Conservation (phyloP, 1,284 basidiomycete species). For the Fomitopsis palustris region DNA sequence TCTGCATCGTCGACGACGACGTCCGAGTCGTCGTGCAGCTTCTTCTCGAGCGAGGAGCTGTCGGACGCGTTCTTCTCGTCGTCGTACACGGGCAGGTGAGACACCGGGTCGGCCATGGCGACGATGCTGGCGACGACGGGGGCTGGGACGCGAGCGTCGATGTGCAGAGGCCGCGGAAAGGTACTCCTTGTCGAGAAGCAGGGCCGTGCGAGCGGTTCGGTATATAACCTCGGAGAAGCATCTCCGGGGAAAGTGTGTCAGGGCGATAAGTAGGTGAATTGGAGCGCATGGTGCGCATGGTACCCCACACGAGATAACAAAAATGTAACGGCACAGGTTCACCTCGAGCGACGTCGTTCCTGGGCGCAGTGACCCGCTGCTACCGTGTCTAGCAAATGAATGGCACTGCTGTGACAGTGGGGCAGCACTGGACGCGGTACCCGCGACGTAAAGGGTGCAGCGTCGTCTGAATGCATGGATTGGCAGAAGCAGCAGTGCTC, state of each 20-base stretch:
- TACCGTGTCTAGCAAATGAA: background rate
- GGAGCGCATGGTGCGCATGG: background rate
- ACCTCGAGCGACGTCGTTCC: background rate
- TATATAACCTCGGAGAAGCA: background rate
- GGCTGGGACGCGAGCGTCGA: background rate
- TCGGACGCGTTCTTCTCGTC: conserved; percentile 6
- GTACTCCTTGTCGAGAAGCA: background rate
- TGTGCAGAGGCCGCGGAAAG: background rate
- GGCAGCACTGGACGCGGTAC: background rate
- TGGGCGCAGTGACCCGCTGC: background rate
- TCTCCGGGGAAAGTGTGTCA: background rate
- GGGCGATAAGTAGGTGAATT: background rate
- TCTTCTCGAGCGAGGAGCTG: conserved; percentile 4
- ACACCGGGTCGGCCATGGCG: conserved; percentile 6
- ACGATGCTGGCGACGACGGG: background rate
- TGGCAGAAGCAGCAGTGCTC: too few relatives aligned
- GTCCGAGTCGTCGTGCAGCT: conserved; percentile 1
- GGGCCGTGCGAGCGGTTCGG: background rate
- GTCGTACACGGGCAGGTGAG: conserved; percentile 7
- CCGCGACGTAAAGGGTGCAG: too few relatives aligned
- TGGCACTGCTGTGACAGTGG: background rate
- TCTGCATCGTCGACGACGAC: conserved; percentile 11
- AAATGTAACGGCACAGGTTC: background rate
- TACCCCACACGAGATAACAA: background rate
- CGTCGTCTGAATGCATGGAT: too few relatives aligned